phyloP scores from a whole-genome alignment of 2,329 filamentous ascomycete species.

The Blumeria graminis region DNA sequence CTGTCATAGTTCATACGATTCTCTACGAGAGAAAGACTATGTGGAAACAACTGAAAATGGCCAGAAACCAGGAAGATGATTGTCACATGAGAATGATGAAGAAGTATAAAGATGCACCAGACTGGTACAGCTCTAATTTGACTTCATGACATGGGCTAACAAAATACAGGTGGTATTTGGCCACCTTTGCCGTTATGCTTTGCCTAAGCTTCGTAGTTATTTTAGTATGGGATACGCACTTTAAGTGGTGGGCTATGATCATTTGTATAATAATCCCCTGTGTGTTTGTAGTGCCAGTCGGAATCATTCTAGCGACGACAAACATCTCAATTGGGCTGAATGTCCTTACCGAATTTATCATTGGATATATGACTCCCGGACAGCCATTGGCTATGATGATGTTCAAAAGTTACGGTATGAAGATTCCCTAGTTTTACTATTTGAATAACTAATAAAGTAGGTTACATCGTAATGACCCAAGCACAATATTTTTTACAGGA shows the following conservation, averaged over 20 bases:
- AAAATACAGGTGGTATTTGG: background rate
- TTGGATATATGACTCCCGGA: slow-evolving; percentile 26
- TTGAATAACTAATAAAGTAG: slow-evolving; percentile 11
- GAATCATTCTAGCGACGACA: slow-evolving; percentile 23
- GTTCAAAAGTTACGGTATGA: slow-evolving; percentile 41
- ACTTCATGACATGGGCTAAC: background rate
- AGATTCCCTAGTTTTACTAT: background rate
- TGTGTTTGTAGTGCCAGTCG: slow-evolving; percentile 14
- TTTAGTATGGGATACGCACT: slow-evolving; percentile 8
- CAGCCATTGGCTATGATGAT: slow-evolving; percentile 53
- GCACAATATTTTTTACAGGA: slow-evolving; percentile 24
- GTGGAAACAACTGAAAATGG: slow-evolving; percentile 19
- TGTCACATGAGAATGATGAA: slow-evolving; percentile 30
- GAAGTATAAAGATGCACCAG: slow-evolving; percentile 28
- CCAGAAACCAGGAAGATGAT: slow-evolving; percentile 20
- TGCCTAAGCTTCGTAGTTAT: slow-evolving; percentile 16
- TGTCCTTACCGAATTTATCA: slow-evolving; percentile 24
- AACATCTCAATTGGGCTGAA: slow-evolving; percentile 25
- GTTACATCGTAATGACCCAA: slow-evolving; percentile 23
- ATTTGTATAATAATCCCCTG: slow-evolving; percentile 14
- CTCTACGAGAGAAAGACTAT: slow-evolving; percentile 45
- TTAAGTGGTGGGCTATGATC: slow-evolving; percentile 16
- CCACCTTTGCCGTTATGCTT: slow-evolving; percentile 18
- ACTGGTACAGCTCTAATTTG: slow-evolving; percentile 28
- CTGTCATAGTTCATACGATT: slow-evolving; percentile 41